Evolutionary conservation across 352 stramenopile species (phyloP), one percentile per base, ranked within the genome.

Genomic region (Globisporangium echinulatum): DNA sequence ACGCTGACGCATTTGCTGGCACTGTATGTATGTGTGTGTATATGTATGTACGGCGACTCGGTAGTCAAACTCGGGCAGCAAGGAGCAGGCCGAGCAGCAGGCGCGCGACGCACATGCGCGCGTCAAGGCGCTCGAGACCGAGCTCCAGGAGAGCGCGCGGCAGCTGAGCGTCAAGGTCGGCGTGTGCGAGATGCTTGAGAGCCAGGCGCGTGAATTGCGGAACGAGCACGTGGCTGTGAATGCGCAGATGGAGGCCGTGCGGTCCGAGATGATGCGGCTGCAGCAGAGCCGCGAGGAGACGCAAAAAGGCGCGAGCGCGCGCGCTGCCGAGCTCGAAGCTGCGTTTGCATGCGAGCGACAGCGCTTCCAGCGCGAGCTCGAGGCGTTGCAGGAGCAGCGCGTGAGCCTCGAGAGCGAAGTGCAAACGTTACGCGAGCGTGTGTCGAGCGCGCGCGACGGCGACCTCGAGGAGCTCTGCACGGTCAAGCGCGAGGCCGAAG

Each of bases 141-240:
- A 94, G 53, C 93, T 94, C 60, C 81, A 94, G 62, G 79, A 93
- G n/a, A 85, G 87, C 38, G 78, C 90, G 8, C 79, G 93, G 66
- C 85, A 94, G 57, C 59, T 94, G 13, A 90, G 81, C 1, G 80
- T 90, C 17, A 71, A 88, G 56, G 69, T 63, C 15, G 79, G 77
- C n/a, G 70, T 91, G 58, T 74, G 83, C 0, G 70, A 90, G 57
- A 84, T 89, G 70, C 67, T 91, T 1, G 79, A 93, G 56, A 74
- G 66, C 17, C 84, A 93, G 68, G 73, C 81, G 39, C 72, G 78
- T 8, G 81, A 93, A 62, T 65, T 91, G 19, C 76, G 81, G 10
- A 89, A 71, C 52, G 85, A 94, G 50, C 94, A 93, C 58, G 92
- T 80, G 8, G 82, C 86, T 3, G 48, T 94, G 61, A 91, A 96